A percentile compares a stretch with the other conserved stretches of the same genome.
phyloP scores from a whole-genome alignment of 441 rosid genomes.

The Hypseocharis bilobata region DNA sequence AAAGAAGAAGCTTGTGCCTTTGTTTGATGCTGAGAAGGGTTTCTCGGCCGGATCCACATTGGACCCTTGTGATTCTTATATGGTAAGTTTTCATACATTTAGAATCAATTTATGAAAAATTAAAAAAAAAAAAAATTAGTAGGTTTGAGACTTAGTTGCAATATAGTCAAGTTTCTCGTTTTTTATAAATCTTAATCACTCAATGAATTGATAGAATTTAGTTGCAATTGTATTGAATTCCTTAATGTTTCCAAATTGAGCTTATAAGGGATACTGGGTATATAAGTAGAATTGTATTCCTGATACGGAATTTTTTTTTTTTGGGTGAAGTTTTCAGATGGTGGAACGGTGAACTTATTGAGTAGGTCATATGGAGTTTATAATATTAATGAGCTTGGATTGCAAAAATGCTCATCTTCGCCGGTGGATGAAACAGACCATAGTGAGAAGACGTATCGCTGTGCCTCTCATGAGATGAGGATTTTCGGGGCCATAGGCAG shows the following conservation, averaged over 20 bases:
- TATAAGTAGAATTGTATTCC: slow-evolving; percentile 3
- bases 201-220: background rate
- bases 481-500: slow-evolving; percentile 81
- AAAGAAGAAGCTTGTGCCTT: slow-evolving; percentile 71
- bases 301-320: slow-evolving; percentile 11
- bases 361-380: slow-evolving; percentile 90
- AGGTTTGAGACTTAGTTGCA: too few species aligned
- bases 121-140: background rate
- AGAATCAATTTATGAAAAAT: background rate
- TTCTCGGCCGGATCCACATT: slow-evolving; percentile 56
- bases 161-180: too few species aligned
- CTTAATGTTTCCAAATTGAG: too few species aligned
- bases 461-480: slow-evolving; percentile 89
- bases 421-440: slow-evolving; percentile 48
- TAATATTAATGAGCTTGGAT: slow-evolving; percentile 78
- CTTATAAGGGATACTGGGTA: slow-evolving; percentile 6
- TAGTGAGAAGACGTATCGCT: slow-evolving; percentile 60
- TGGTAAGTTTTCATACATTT: slow-evolving; percentile 34
- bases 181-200: background rate
- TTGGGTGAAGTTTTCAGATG: slow-evolving; percentile 62
- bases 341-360: slow-evolving; percentile 73
- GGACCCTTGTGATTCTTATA: slow-evolving; percentile 60
- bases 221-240: background rate
- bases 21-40: slow-evolving; percentile 89
- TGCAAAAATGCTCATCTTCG: slow-evolving; percentile 68